Conservation (phyloP, 2,329 filamentous ascomycete genomes). For the Chaetomiaceae sp. region DNA sequence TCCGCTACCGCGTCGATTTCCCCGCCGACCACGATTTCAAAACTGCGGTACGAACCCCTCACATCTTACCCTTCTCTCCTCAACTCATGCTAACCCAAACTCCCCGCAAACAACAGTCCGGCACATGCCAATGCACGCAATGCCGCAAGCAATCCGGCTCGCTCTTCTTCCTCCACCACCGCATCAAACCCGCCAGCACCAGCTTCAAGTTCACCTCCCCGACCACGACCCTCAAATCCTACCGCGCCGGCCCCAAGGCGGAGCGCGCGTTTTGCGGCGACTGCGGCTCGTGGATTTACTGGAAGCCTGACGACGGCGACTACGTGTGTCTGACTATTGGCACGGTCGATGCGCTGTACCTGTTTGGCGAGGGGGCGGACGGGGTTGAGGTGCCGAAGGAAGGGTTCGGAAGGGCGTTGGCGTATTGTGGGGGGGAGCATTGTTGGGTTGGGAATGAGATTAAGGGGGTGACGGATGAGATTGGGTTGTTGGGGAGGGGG, state of each 20-base stretch:
- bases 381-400: slow-evolving; percentile 24
- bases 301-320: slow-evolving; percentile 32
- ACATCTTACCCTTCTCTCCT: not conserved
- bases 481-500: slow-evolving; percentile 18
- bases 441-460: slow-evolving; percentile 44
- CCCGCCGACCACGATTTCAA: slow-evolving; percentile 42
- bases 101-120: slow-evolving; percentile 30
- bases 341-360: slow-evolving; percentile 41
- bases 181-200: slow-evolving; percentile 28
- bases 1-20: slow-evolving; percentile 47
- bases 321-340: slow-evolving; percentile 39
- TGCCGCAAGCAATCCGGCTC: slow-evolving; percentile 49
- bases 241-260: slow-evolving; percentile 36
- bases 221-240: slow-evolving; percentile 36
- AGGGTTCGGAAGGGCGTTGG: slow-evolving; percentile 38
- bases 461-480: slow-evolving; percentile 43
- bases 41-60: not conserved
- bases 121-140: slow-evolving; percentile 52
- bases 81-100: not conserved
- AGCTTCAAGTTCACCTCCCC: slow-evolving; percentile 35
- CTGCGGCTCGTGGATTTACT: slow-evolving; percentile 49
- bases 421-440: slow-evolving; percentile 35
- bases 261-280: slow-evolving; percentile 45
- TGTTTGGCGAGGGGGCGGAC: slow-evolving; percentile 32
- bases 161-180: slow-evolving; percentile 41